Base-by-base conservation (phyloP, 345 rosid genomes). In the Triadica sebifera region DNA sequence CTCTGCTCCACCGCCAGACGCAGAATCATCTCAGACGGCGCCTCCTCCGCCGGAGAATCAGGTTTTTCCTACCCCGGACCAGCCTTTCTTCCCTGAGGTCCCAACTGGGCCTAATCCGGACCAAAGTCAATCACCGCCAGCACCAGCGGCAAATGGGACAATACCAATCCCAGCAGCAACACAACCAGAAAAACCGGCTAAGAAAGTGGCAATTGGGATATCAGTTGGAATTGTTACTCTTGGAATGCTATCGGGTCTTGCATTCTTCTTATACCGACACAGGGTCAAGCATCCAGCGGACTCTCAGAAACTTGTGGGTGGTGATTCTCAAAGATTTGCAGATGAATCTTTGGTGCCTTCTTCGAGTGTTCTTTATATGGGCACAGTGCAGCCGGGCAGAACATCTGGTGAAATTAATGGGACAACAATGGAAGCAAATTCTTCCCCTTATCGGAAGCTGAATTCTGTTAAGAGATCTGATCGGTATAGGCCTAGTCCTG, bases 171-270 rank as follows among this genome's bases (percentile, higher is more conserved):
- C 97, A 0, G 66, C 97, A 0, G 88, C 96, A 2, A 82, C 94
- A 5, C 94, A 89, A n/a, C 90, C 91, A 1, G 62, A 89, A 7
- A 94, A 88, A 66, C 97, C 93, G 25, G 87, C 89, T 22, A 92
- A 85, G 78, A 94, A 86, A 74, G 86, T 91, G 59, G 97, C 97
- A 19, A 89, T 92, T 76, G 97, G 90, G 0, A 77, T 94, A 49
- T 94, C 98, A 0, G 97, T 92, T 66, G 97, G 95, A 69, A 87
- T 94, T 78, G 98, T 94, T 84, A 91, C 97, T 11, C 79, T 94
- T 4, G 98, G 98, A 57, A 92, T 94, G 98, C 75, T 94, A 3
- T 90, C 98, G 0, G 97, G 88, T 24, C 89, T 94, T 4, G 97
- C 93, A 15, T 92, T 94, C 85, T 94, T 94, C 75, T 67, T 94